Evolutionary conservation across 345 rosid genomes (phyloP), one percentile per base, ranked within the genome.

Genomic region (Eutrema japonicum): DNA sequence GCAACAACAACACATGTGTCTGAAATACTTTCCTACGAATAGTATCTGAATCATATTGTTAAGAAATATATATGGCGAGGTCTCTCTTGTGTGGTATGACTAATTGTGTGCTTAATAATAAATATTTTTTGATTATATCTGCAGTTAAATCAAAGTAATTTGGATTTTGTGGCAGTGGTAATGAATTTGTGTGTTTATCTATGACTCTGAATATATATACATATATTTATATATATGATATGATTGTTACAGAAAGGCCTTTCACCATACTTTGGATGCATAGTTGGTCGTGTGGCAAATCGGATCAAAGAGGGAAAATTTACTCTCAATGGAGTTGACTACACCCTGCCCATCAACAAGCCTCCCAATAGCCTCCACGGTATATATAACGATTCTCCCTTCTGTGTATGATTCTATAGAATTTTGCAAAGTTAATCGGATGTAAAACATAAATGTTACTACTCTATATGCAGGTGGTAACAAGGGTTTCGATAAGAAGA

Each of bases 351-450:
- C 6, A 73, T 95, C 67, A 95, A 95, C 87, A 88, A 75, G 74
- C 92, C 96, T 36, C 99, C 99, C 32, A 89, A 89, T 75, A 91
- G 99, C 67, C 93, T 95, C 66, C 99, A 92, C 16, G 99, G 98
- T 94, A 80, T 78, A 68, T 41, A 9, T 8, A 56, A 37, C 48
- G 14, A 1, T 40, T 10, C 62, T 49, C 59, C 42, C n/a, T 43
- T 67, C 73, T 52, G 51, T 52, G 51, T 43, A 18, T 33, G 8
- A 40, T 59, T 51, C 14, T 50, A 9, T 26, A 67, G 12, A 50
- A 4, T 8, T 43, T 11, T 5, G 0, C 27, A 0, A 59, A 59
- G n/a, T 30, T 30, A 29, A 27, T 46, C 12, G 47, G 60, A 29
- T 42, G 37, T 42, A n/a, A 35, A 10, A 33, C 71, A 64, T 10